Conservation (phyloP, 257 asterid species). For the Solanum peruvianum region DNA sequence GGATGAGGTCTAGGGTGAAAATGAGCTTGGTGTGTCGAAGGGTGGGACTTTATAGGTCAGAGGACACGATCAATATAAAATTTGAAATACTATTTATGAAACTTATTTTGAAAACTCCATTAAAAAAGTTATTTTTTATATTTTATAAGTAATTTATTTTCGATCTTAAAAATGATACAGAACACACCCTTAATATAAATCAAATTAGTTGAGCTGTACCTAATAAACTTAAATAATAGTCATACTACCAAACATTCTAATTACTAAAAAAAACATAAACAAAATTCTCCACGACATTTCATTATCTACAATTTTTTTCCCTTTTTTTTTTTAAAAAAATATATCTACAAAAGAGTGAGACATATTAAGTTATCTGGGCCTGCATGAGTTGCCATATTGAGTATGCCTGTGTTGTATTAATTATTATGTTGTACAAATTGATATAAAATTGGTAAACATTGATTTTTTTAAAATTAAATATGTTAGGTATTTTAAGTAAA, state of each 20-base stretch:
- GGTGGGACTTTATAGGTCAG: neutral
- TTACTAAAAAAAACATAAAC: neutral
- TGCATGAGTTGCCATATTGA: neutral
- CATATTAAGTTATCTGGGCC: neutral
- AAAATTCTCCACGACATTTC: neutral
- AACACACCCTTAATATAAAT: neutral
- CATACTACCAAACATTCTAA: neutral
- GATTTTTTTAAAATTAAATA: neutral
- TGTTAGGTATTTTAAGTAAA: neutral
- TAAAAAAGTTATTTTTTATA: too few relatives aligned
- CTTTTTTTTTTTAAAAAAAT: neutral
- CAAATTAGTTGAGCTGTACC: neutral
- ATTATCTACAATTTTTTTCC: neutral
- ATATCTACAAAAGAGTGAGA: neutral
- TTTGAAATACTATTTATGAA: neutral
- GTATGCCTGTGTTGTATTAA: neutral
- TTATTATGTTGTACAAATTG: neutral
- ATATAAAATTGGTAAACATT: neutral
- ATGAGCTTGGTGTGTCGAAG: neutral
- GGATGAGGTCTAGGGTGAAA: neutral
- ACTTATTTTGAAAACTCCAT: neutral
- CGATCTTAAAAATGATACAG: neutral
- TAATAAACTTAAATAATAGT: neutral
- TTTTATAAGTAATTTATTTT: too few relatives aligned
- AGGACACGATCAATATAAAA: neutral